Percentiles rank a stretch among this genome's conserved stretches.
Evolutionary conservation across 176 grass and related monocot species (phyloP).

Genomic region (Oryza brachyantha): DNA sequence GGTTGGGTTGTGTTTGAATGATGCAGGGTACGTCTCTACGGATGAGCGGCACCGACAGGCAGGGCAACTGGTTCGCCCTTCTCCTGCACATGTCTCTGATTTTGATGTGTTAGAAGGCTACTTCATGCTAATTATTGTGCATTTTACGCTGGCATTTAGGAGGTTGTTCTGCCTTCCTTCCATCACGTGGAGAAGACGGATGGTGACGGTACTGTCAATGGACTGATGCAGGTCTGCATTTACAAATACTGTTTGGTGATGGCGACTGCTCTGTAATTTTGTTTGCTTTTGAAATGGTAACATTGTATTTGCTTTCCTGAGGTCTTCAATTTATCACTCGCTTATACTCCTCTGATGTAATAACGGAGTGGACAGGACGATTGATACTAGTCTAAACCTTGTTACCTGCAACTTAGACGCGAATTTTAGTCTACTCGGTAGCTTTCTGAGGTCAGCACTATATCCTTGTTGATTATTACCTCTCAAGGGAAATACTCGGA

Average conservation of each 20-base stretch:
- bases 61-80: neutral
- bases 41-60: slow-evolving; percentile 68
- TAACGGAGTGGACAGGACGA: neutral
- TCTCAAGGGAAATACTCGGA: neutral
- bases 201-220: neutral
- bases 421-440: neutral
- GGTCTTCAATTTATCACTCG: neutral
- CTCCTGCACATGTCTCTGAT: neutral
- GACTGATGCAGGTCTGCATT: slow-evolving; percentile 21
- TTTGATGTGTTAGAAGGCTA: slow-evolving; percentile 10
- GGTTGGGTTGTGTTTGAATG: slow-evolving; percentile 19
- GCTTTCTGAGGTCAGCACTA: neutral
- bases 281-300: neutral
- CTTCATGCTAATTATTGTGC: slow-evolving; percentile 1
- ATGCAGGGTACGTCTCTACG: slow-evolving; percentile 64
- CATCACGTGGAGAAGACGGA: slow-evolving; percentile 18
- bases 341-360: neutral
- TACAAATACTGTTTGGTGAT: neutral
- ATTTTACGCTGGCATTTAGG: slow-evolving; percentile 32
- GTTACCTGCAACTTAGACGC: neutral
- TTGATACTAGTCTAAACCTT: neutral
- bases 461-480: neutral
- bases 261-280: slow-evolving; percentile 17
- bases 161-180: slow-evolving; percentile 26
- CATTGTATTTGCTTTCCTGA: neutral